Evolutionary conservation across 139 green algal genomes (phyloP).

Genomic region (Pleodorina starrii): DNA sequence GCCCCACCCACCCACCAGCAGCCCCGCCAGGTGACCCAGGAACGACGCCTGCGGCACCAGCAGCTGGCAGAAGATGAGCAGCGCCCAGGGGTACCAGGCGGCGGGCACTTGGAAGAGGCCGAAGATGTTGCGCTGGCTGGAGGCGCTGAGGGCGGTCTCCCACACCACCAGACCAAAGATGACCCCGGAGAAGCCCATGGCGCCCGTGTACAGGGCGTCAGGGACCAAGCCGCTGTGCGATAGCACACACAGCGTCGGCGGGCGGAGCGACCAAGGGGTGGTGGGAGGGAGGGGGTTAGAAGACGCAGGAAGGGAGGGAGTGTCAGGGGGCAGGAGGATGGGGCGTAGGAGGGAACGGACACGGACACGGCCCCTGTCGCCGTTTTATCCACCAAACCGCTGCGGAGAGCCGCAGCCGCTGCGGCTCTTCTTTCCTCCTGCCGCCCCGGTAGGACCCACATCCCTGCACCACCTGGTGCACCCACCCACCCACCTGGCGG

Average conservation of each 20-base stretch:
- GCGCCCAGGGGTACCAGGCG: constrained; percentile 73
- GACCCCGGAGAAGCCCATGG: constrained; percentile 81
- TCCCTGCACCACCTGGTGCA: neutral
- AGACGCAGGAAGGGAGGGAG: neutral
- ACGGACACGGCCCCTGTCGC: too few species aligned
- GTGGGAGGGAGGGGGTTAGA: neutral
- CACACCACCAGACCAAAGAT: constrained; percentile 84
- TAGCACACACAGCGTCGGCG: neutral
- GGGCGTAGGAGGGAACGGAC: too few species aligned
- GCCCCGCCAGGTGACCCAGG: constrained; percentile 80
- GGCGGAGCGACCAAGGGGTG: too few species aligned
- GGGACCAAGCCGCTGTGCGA: constrained; percentile 5
- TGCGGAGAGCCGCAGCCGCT: too few species aligned
- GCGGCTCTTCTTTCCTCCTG: neutral
- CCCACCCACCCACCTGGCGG: neutral
- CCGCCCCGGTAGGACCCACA: neutral
- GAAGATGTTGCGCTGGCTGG: constrained; percentile 67
- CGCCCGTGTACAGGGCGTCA: constrained; percentile 60
- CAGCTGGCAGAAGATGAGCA: constrained; percentile 85
- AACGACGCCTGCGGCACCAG: constrained; percentile 79
- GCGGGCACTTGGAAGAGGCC: constrained; percentile 76
- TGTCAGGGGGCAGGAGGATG: too few species aligned
- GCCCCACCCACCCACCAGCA: constrained; percentile 66
- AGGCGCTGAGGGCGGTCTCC: constrained; percentile 59
- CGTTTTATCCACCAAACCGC: too few species aligned